A percentile compares a stretch with the other conserved stretches of the same genome.
Conservation (phyloP, 2,329 filamentous ascomycete species). For the Trichoderma koningiopsis region DNA sequence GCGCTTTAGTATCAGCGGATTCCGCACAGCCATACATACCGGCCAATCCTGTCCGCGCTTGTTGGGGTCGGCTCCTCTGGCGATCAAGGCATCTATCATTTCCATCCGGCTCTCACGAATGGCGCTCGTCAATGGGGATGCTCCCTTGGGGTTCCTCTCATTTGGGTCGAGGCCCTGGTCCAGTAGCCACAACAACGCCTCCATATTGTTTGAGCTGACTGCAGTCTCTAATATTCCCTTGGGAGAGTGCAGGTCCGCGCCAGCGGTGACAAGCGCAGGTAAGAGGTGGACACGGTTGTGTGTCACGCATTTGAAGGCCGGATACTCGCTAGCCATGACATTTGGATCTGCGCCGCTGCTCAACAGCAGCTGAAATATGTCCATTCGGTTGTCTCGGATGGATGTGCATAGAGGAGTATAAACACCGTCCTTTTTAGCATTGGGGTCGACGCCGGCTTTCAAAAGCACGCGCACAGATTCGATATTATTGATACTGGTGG, state of each 20-base stretch:
- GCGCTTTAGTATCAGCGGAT: constrained; percentile 60
- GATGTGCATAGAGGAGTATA: constrained; percentile 70
- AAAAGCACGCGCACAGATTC: constrained; percentile 62
- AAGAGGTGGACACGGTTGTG: constrained; percentile 65
- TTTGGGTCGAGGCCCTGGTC: constrained; percentile 63
- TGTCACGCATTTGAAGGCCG: constrained; percentile 68
- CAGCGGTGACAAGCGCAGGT: constrained; percentile 60
- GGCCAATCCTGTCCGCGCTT: constrained; percentile 71
- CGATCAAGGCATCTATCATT: constrained; percentile 60
- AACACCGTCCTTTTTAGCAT: constrained; percentile 64
- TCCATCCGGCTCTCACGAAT: constrained; percentile 62
- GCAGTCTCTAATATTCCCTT: constrained; percentile 68
- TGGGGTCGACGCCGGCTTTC: constrained; percentile 61
- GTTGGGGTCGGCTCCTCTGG: constrained; percentile 62
- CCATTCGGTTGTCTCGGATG: constrained; percentile 65
- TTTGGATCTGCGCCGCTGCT: constrained; percentile 64
- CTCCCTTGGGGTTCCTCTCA: constrained; percentile 57
- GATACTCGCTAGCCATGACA: constrained; percentile 63
- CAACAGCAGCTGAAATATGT: constrained; percentile 63
- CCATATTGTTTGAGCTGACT: constrained; percentile 62
- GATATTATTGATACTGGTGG: constrained; percentile 63
- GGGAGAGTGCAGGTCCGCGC: constrained; percentile 59
- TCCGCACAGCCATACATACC: constrained; percentile 66
- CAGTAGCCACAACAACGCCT: constrained; percentile 62
- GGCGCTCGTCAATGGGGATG: constrained; percentile 66